A percentile compares a stretch with the other conserved stretches of the same genome.
These are phyloP conservation scores for Paecilomyces dactylethromorphus DNA, from an alignment of 2,329 filamentous ascomycete genomes.

Conservation along the genomic window DNA sequence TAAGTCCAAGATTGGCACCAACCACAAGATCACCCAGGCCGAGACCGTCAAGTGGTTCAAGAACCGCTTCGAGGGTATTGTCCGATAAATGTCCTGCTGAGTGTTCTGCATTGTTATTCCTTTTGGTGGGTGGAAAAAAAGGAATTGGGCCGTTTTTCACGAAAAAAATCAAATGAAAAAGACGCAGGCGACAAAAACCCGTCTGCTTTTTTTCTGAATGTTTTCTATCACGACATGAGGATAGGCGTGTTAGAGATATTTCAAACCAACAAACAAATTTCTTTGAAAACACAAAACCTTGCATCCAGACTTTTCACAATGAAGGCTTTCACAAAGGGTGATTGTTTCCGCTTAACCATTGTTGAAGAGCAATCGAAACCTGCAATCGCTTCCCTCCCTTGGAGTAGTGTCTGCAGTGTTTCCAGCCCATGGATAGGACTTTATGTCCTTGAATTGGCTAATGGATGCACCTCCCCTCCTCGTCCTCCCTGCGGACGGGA, in stretches of 20 bases:
- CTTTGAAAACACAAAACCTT: slow-evolving; percentile 5
- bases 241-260: slow-evolving; percentile 35
- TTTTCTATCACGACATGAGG: slow-evolving; percentile 30
- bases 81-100: slow-evolving; percentile 65
- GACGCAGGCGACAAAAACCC: slow-evolving; percentile 15
- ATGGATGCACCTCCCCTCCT: not conserved
- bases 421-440: not conserved
- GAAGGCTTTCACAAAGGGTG: slow-evolving; percentile 53
- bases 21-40: slow-evolving; percentile 86
- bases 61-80: slow-evolving; percentile 94
- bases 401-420: not conserved
- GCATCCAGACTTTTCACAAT: slow-evolving; percentile 47
- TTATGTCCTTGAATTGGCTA: not conserved
- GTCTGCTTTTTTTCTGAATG: slow-evolving; percentile 19
- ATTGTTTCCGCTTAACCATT: slow-evolving; percentile 53
- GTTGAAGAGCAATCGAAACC: slow-evolving; percentile 30
- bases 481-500: not conserved
- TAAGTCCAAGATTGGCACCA: slow-evolving; percentile 77
- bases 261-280: slow-evolving; percentile 20
- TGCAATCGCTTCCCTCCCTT: not conserved
- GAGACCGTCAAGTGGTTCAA: slow-evolving; percentile 99
- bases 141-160: slow-evolving; percentile 19
- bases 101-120: slow-evolving; percentile 7
- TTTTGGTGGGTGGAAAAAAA: slow-evolving; percentile 13
- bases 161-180: slow-evolving; percentile 21